Conservation (phyloP, 495 filamentous ascomycete genomes). For the Xylaria venustula region DNA sequence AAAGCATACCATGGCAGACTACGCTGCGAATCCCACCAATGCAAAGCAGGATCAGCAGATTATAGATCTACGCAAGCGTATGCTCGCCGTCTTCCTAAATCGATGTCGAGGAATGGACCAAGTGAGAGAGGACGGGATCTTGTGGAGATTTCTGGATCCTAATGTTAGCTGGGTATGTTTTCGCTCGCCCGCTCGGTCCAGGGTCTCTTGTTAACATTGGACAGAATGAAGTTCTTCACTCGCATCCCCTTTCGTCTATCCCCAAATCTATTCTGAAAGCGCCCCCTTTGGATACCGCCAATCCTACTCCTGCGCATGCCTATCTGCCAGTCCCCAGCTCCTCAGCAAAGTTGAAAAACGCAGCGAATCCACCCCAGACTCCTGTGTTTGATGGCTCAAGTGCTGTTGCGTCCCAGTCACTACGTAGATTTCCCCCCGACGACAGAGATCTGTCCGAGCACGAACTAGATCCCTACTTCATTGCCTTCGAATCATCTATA, state of each 20-base stretch:
- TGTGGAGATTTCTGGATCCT: slow-evolving; percentile 95
- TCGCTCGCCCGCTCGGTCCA: neutral
- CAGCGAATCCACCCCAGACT: slow-evolving; percentile 42
- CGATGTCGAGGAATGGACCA: slow-evolving; percentile 91
- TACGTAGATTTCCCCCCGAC: slow-evolving; percentile 81
- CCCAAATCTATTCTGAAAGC: slow-evolving; percentile 93
- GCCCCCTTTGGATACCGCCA: slow-evolving; percentile 87
- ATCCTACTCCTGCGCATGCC: slow-evolving; percentile 81
- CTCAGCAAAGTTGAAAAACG: slow-evolving; percentile 78
- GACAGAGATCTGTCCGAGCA: slow-evolving; percentile 74
- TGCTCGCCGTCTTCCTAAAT: slow-evolving; percentile 93
- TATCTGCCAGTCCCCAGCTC: slow-evolving; percentile 82
- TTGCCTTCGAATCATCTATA: slow-evolving; percentile 82
- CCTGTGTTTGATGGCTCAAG: slow-evolving; percentile 37
- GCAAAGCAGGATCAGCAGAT: slow-evolving; percentile 96
- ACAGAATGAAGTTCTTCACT: slow-evolving; percentile 87
- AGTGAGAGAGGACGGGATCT: slow-evolving; percentile 88
- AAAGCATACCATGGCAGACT: slow-evolving; percentile 98
- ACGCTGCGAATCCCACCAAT: slow-evolving; percentile 94
- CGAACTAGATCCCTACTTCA: slow-evolving; percentile 93
- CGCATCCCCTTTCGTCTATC: slow-evolving; percentile 83
- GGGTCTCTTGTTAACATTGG: slow-evolving; percentile 31
- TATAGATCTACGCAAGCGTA: slow-evolving; percentile 92
- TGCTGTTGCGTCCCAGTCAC: slow-evolving; percentile 61
- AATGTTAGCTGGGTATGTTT: slow-evolving; percentile 93